Evolutionary conservation across 2,329 filamentous ascomycete genomes (phyloP).

Genomic region (Epichloe brachyelytri): DNA sequence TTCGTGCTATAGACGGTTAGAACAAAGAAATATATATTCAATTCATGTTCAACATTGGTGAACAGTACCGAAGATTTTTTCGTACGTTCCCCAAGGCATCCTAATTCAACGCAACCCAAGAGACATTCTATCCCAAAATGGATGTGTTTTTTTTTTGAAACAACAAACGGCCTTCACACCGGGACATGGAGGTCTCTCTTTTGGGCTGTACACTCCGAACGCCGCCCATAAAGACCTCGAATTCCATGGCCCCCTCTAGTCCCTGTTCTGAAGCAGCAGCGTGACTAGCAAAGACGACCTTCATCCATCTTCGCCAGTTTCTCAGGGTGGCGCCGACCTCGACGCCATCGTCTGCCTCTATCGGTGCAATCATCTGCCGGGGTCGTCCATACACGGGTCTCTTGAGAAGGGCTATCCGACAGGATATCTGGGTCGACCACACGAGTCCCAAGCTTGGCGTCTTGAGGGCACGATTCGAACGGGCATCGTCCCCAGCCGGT

Average conservation of each 20-base stretch:
- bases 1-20: too few relatives aligned
- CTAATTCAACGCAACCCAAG: too few relatives aligned
- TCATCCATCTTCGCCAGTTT: conserved; percentile 65
- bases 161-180: too few relatives aligned
- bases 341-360: conserved; percentile 26
- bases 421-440: conserved; percentile 82
- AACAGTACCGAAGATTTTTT: too few relatives aligned
- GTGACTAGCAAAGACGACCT: conserved; percentile 83
- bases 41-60: too few relatives aligned
- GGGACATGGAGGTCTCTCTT: neutral
- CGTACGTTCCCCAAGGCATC: too few relatives aligned
- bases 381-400: conserved; percentile 39
- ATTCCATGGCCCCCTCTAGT: conserved; percentile 46
- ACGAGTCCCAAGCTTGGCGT: conserved; percentile 78
- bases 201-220: conserved; percentile 23
- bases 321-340: conserved; percentile 33
- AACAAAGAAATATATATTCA: too few relatives aligned
- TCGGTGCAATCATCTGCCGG: conserved; percentile 22
- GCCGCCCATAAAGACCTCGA: conserved; percentile 58
- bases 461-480: conserved; percentile 43
- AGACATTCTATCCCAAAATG: too few relatives aligned
- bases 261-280: conserved; percentile 38
- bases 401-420: conserved; percentile 70
- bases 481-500: conserved; percentile 71
- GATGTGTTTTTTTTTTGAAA: too few relatives aligned